These are phyloP conservation scores for Solidago caesia DNA, from an alignment of 129 eudicot genomes.

Conservation along the genomic window DNA sequence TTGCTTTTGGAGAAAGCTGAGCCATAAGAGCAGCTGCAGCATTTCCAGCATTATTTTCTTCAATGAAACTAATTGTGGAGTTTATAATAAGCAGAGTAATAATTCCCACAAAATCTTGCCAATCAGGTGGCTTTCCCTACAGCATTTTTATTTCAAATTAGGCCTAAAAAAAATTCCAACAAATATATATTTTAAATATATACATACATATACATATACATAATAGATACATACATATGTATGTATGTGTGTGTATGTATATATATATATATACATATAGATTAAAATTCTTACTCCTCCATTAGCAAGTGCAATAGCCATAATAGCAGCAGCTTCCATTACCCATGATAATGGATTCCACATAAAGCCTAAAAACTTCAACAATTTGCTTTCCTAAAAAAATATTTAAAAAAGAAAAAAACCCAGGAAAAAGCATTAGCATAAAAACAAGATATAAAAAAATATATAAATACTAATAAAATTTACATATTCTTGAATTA, in stretches of 20 bases:
- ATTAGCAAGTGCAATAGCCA: conserved; percentile 99
- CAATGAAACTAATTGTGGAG: conserved; percentile 97
- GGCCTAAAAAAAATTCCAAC: neutral
- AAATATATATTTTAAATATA: neutral
- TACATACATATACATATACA: neutral
- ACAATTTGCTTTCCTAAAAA: conserved; percentile 90
- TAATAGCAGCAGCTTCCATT: conserved; percentile 99
- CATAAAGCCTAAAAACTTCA: conserved; percentile 98
- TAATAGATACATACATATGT: neutral
- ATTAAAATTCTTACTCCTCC: conserved; percentile 77
- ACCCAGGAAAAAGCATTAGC: neutral
- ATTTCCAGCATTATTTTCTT: conserved; percentile 98
- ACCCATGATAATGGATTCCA: conserved; percentile 99
- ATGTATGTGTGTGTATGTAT: no score
- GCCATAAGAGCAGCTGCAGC: conserved; percentile 99
- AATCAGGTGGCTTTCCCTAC: conserved; percentile 98
- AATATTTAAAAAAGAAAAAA: neutral
- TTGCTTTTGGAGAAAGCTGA: conserved; percentile 95
- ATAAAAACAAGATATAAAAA: conserved; percentile 9
- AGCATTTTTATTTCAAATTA: conserved; percentile 1
- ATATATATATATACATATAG: no score
- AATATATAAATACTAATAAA: neutral
- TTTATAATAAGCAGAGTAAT: conserved; percentile 83
- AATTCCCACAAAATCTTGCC: conserved; percentile 99
- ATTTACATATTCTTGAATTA: neutral